Base-by-base conservation (phyloP, 306 rosid species). In the Lathyrus aphaca region DNA sequence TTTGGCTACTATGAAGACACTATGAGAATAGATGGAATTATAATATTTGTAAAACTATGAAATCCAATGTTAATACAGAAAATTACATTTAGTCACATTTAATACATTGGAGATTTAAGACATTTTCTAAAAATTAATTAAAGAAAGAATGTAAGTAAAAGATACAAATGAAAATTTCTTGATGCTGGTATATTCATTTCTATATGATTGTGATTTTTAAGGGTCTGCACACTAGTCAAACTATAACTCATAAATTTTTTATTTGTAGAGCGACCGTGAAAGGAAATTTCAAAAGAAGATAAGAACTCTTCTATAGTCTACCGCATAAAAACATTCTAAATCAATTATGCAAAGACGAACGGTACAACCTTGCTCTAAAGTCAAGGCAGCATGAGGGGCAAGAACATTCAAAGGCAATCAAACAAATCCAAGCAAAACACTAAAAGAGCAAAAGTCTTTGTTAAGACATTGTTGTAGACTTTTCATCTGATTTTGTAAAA, bases 241-340 rank as follows among this genome's bases (percentile, higher is more conserved):
- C n/a, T n/a, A 30, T 30, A 30, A 30, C 37, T 30, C 37, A 30
- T 30, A 30, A 30, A 30, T 5, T 5, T 30, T 18, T 50, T 51
- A 19, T 19, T 2, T 51, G 14, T 51, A 51, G 13, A 18, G 30
- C 19, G 10, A 5, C 38, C 37, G 9, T 13, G 18, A 5, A 25
- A 55, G 38, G 4, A 55, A 55, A 55, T 55, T 14, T 55, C 39
- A 55, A 55, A 25, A 55, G 62, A 55, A 27, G 17, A 55, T 55
- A 55, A 55, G 18, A 3, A 13, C 62, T 55, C 62, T 14, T 5
- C 0, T 30, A 13, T 27, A 25, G 30, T 1, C 1, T 13, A 6
- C 25, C 17, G 0, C 38, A 14, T 25, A 55, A 55, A 55, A 55
- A 25, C 61, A 55, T 9, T 18, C 2, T 10, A 50, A 17, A 6